Evolutionary conservation across 768 basidiomycete genomes (phyloP), one percentile per base, ranked within the genome.

Genomic region (Suillus spraguei): DNA sequence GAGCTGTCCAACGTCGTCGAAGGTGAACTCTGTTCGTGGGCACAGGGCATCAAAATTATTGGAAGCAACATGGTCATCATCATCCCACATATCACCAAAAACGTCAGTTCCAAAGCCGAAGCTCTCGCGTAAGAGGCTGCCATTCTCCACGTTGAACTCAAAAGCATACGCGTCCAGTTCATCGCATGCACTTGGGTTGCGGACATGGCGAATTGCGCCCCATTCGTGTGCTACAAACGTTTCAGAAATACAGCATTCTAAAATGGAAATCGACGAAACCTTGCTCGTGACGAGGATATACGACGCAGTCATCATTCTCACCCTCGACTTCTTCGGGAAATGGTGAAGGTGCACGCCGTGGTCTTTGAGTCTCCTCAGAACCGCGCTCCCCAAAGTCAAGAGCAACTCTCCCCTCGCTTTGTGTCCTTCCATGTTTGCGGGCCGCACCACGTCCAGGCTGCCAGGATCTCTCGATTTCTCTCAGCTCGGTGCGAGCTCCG

Each of bases 391-490:
- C 73, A 20, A 79, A 74, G 60, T 81, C 78, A 28, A 78, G 72
- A 16, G 78, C 73, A 41, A 81, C 73, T 58, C 80, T 77, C 33
- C 78, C 76, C 72, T 86, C 81, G 46, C 79, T 75, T 65, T 76
- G 72, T 11, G 80, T 77, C 41, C 76, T 80, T 20, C 85, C 79
- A 64, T 88, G 78, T 76, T 81, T 82, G 67, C 80, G 84, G 53
- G 42, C 59, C 16, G 66, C 44, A 58, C 39, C 39, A 6, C 39
- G 56, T 6, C 39, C 56, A 20, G 16, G 46, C 63, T 64, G 68
- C 62, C 62, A 65, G 63, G 67, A 60, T 53, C 56, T 66, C 59
- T 63, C 61, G 11, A 60, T 38, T 24, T 50, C 67, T 36, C 64
- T 68, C 44, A 73, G 65, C 67, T 68, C 72, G 13, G 58, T 63